Evolutionary conservation across 129 eudicot species (phyloP), one percentile per base, ranked within the genome.

Genomic region (Flaveria ramosissima): DNA sequence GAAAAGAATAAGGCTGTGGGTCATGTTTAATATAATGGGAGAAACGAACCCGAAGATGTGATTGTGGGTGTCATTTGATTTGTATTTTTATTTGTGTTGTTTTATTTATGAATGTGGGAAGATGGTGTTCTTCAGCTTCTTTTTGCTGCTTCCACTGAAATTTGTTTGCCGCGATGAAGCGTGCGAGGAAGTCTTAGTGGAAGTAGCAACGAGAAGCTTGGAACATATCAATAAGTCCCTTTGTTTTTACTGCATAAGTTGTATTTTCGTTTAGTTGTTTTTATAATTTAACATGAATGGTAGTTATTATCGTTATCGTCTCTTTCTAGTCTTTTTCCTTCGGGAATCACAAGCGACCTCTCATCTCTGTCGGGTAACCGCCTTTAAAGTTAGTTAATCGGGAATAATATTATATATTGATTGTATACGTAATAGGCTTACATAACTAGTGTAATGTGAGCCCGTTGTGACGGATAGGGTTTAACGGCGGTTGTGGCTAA

Each of bases 81-180:
- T 46, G 41, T 65, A 13, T 15, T 74, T 74, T 15, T 32, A 24
- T 43, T 64, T 56, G 24, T 55, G 13, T 70, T 51, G 65, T 42
- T 24, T 77, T 41, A 36, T 43, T 20, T 36, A 81, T 75, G 65
- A 68, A 15, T 13, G 45, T 9, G 77, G 80, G 85, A 60, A 63
- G 77, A 15, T 70, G 77, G 50, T 81, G 88, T 82, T 86, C 92
- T 87, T 86, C 81, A 85, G 98, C 95, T 86, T 90, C 96, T 90
- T 92, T 92, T 92, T 92, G 98, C 95, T 90, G 96, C 96, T 90
- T 90, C 98, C 90, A 88, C 98, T 92, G 80, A 87, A 86, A 84
- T 84, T 90, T 87, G 87, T 85, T 86, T 79, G 93, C 94, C 87
- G 73, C 1, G n/a, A 42, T 15, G 60, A 53, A 72, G 81, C 84